Evolutionary conservation across 2,329 filamentous ascomycete species (phyloP), one percentile per base, ranked within the genome.

Genomic region (Tolypocladium paradoxum): DNA sequence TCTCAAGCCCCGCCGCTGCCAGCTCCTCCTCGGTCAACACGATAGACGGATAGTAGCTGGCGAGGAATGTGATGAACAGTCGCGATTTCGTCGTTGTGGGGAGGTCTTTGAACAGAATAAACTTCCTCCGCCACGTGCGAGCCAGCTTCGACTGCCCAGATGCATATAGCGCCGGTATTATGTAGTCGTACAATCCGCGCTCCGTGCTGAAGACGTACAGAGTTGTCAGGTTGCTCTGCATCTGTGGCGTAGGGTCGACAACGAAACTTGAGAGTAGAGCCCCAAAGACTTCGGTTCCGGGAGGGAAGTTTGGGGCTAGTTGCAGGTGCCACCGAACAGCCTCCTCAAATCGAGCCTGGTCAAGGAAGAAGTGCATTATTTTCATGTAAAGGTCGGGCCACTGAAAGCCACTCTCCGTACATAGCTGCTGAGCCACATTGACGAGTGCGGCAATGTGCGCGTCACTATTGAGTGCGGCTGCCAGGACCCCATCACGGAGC

Each of bases 321-420:
- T 66, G 70, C 5, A 74, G 38, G 57, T 81, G 77, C 77, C 78
- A 81, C 31, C 65, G 65, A 46, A 76, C 53, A 8, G 69, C 73
- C 47, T 68, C 61, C 1, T 65, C 62, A 50, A 69, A 70, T 45
- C 72, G 64, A 31, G 62, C 65, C 29, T 67, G 68, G 1, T 62
- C 64, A 6, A 82, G 64, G 48, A 74, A 73, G 56, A 68, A 66
- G 22, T 70, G 64, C 20, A 82, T 59, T 14, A 75, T 59, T n/a
- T 67, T 74, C n/a, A 64, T 62, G 57, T 82, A 81, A 2, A 81
- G 61, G 14, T 70, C 61, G 2, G 78, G 78, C 78, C 77, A 82
- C 40, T 62, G 63, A 14, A 70, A 70, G 33, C 62, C 57, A 49
- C 73, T 65, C 2, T 65, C 55, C 3, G 65, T 60, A 33, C 64